Evolutionary conservation across 352 stramenopile species (phyloP).

Genomic region (Paralagenidium karlingii): DNA sequence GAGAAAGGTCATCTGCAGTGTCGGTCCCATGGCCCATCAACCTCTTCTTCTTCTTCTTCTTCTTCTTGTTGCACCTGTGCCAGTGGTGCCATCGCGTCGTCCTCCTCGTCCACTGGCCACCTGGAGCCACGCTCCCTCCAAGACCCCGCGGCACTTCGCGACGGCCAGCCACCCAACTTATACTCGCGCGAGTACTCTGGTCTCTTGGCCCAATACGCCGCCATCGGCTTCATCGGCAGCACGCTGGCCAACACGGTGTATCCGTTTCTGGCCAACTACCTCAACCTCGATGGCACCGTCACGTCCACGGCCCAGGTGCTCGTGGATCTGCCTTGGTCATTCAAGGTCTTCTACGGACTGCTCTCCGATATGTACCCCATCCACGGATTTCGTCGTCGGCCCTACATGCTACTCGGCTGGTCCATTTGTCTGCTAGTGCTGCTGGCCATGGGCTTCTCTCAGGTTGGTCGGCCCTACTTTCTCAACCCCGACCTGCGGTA

Average conservation of each 20-base stretch:
- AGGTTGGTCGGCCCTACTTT: slow-evolving; percentile 30
- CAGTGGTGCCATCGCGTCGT: no score
- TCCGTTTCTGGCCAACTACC: slow-evolving; percentile 41
- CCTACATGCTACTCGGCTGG: slow-evolving; percentile 51
- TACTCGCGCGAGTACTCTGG: slow-evolving; percentile 35
- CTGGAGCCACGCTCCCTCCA: no score
- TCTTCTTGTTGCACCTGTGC: no score
- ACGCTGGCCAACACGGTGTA: slow-evolving; percentile 30
- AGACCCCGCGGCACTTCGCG: slow-evolving; percentile 18
- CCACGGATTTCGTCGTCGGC: slow-evolving; percentile 25
- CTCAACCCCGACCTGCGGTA: slow-evolving; percentile 17
- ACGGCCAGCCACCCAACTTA: slow-evolving; percentile 20
- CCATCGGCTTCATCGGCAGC: slow-evolving; percentile 34
- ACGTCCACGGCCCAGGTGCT: slow-evolving; percentile 24
- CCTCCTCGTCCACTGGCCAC: no score
- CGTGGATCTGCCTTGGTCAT: slow-evolving; percentile 38
- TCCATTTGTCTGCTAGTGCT: slow-evolving; percentile 18
- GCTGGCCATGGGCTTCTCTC: slow-evolving; percentile 20
- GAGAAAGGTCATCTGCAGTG: no score
- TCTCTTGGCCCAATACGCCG: slow-evolving; percentile 34
- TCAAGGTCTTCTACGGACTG: slow-evolving; percentile 55
- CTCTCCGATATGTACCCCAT: slow-evolving; percentile 47
- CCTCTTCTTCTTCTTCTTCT: no score
- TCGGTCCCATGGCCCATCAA: no score
- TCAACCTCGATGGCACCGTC: slow-evolving; percentile 32